phyloP scores from a whole-genome alignment of 202 grass and related monocot genomes.

The Brachypodium distachyon region DNA sequence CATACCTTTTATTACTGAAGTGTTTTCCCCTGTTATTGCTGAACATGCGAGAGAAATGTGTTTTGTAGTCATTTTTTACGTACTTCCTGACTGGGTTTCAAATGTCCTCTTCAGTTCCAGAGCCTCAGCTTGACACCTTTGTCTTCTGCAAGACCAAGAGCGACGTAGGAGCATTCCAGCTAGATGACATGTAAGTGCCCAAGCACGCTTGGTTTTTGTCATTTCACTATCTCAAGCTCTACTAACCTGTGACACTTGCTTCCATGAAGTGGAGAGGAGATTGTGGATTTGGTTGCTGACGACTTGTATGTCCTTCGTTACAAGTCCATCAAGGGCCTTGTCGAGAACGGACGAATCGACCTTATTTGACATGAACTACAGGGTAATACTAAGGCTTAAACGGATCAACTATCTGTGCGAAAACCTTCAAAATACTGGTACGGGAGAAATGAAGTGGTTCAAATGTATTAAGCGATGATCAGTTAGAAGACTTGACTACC shows the following conservation, averaged over 20 bases:
- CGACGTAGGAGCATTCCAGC: constrained; percentile 86
- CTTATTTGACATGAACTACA: constrained; percentile 44
- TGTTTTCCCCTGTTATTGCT: background rate
- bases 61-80: background rate
- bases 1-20: background rate
- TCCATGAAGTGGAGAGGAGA: constrained; percentile 66
- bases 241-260: constrained; percentile 21
- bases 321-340: constrained; percentile 79
- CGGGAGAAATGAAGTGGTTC: background rate
- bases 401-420: background rate
- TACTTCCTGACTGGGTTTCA: background rate
- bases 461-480: background rate
- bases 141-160: constrained; percentile 91
- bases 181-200: constrained; percentile 71
- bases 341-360: constrained; percentile 47
- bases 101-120: constrained; percentile 46
- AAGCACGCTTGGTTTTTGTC: background rate
- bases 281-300: constrained; percentile 81
- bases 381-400: background rate
- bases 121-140: constrained; percentile 70
- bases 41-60: background rate
- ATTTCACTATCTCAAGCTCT: background rate
- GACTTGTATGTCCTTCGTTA: constrained; percentile 90
- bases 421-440: constrained; percentile 2
- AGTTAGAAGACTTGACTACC: background rate